Evolutionary conservation across 768 basidiomycete genomes (phyloP).

Genomic region (Leccinum subgranulosum): DNA sequence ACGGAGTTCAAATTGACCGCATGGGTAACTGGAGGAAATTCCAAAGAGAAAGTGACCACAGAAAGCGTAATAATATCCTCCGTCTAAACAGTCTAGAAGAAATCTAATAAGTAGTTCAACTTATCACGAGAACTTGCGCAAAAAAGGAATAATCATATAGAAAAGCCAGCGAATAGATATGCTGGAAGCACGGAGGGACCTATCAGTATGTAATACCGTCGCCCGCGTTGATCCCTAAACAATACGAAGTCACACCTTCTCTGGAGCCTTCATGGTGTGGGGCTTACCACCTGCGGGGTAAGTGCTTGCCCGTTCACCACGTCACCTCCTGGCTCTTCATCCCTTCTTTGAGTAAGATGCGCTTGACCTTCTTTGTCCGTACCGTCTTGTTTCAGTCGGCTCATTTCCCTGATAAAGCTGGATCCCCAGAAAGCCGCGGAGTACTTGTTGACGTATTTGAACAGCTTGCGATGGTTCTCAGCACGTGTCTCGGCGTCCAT

Average conservation of each 20-base stretch:
- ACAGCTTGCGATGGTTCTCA: constrained; percentile 92
- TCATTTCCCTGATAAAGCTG: constrained; percentile 86
- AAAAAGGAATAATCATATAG: constrained; percentile 39
- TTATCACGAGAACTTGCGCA: constrained; percentile 25
- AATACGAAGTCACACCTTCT: constrained; percentile 30
- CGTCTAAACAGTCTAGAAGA: constrained; percentile 27
- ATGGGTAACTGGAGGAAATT: constrained; percentile 10
- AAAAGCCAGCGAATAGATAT: constrained; percentile 35
- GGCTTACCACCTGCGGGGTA: constrained; percentile 35
- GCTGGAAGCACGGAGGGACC: constrained; percentile 17
- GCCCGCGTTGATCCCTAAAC: constrained; percentile 26
- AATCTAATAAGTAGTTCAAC: constrained; percentile 21
- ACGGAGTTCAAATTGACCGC: constrained; percentile 7
- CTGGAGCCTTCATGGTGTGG: constrained; percentile 27
- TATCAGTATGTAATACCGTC: constrained; percentile 21
- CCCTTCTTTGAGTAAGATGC: constrained; percentile 32
- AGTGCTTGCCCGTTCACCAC: constrained; percentile 38
- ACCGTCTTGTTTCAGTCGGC: constrained; percentile 48
- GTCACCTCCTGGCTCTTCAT: constrained; percentile 37
- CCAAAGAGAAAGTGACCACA: constrained; percentile 10
- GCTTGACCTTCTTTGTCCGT: constrained; percentile 34
- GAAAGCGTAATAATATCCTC: constrained; percentile 11
- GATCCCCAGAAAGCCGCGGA: constrained; percentile 91
- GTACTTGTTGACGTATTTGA: constrained; percentile 95
- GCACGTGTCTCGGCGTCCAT: constrained; percentile 81